Conservation (phyloP, 2,329 filamentous ascomycete species). For the Pleurostoma richardsiae region DNA sequence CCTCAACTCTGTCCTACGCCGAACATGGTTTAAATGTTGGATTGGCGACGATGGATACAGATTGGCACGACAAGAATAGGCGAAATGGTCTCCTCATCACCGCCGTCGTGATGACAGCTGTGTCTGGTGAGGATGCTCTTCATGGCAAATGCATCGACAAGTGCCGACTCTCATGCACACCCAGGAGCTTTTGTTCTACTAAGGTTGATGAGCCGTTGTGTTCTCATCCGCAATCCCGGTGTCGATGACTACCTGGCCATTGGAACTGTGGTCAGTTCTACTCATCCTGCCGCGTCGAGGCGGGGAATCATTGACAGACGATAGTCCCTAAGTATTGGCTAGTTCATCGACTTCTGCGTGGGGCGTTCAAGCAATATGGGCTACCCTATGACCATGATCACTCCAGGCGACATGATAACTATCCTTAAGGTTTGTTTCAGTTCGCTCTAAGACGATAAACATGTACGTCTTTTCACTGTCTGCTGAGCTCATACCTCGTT, state of each 20-base stretch:
- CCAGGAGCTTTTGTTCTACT: slow-evolving; percentile 12
- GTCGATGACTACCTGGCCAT: slow-evolving; percentile 15
- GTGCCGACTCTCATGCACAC: too few relatives aligned
- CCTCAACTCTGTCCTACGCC: not conserved
- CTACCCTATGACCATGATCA: slow-evolving; percentile 11
- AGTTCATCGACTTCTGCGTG: slow-evolving; percentile 12
- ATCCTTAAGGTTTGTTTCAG: slow-evolving; percentile 4
- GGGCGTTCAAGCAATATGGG: slow-evolving; percentile 8
- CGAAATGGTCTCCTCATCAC: slow-evolving; percentile 5
- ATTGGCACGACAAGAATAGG: not conserved
- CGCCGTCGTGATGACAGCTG: slow-evolving; percentile 6
- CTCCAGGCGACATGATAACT: slow-evolving; percentile 9
- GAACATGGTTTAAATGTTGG: not conserved
- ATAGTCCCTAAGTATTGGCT: slow-evolving; percentile 13
- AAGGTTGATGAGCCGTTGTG: slow-evolving; percentile 12
- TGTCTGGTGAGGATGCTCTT: slow-evolving; percentile 4
- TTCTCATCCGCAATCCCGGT: slow-evolving; percentile 13
- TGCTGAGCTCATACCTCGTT: not conserved
- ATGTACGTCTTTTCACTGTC: too few relatives aligned
- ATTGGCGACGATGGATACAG: not conserved
- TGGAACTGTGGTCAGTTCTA: slow-evolving; percentile 6
- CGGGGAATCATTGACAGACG: too few relatives aligned
- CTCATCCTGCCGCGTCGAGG: not conserved
- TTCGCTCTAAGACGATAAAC: not conserved
- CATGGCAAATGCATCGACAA: not conserved